phyloP scores from a whole-genome alignment of 331 rosid genomes.

The Malus hybrid region DNA sequence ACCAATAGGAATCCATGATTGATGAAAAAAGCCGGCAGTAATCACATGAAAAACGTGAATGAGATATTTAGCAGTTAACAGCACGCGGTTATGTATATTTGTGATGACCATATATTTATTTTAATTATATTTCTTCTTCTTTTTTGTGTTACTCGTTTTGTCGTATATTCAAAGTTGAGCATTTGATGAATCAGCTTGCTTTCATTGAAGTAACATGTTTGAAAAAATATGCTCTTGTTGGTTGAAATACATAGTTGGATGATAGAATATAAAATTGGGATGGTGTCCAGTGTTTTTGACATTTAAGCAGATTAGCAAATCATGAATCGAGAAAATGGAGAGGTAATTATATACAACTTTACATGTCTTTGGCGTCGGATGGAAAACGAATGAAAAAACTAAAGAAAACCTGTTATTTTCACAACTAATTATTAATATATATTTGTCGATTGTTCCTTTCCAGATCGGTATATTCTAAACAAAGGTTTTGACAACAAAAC shows the following conservation, averaged over 20 bases:
- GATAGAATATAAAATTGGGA: background rate
- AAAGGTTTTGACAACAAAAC: too few species aligned
- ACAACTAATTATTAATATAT: background rate
- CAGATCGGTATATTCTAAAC: too few species aligned
- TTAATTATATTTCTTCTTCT: background rate
- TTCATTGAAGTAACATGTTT: background rate
- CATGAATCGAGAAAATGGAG: background rate
- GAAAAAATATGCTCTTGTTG: background rate
- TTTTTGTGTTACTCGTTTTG: background rate
- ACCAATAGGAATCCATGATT: background rate
- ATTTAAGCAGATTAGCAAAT: background rate
- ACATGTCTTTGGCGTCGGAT: background rate
- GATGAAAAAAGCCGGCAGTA: background rate
- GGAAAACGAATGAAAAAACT: background rate
- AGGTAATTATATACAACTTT: background rate
- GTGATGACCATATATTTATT: background rate
- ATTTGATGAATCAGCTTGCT: background rate
- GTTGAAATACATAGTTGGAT: background rate
- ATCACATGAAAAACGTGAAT: slow-evolving; percentile 4
- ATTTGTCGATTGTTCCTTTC: too few species aligned
- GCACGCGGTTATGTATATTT: too few species aligned
- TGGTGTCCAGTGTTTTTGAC: background rate
- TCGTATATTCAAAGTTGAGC: background rate
- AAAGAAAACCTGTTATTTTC: background rate
- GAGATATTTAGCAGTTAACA: background rate